phyloP scores from a whole-genome alignment of 345 rosid genomes.

The Hibiscus syriacus region DNA sequence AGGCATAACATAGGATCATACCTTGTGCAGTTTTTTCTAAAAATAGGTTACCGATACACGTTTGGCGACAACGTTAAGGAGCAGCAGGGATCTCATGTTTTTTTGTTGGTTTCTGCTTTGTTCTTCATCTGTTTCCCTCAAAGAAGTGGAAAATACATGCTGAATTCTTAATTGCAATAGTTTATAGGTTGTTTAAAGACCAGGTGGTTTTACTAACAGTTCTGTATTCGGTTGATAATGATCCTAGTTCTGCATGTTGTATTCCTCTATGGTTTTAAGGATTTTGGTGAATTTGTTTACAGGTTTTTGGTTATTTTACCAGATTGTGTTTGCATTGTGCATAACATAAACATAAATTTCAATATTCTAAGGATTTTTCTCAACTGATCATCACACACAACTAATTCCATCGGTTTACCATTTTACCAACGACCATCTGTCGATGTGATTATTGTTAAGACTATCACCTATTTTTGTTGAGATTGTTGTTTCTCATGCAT shows the following conservation, averaged over 20 bases:
- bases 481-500: too few species aligned
- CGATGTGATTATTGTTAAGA: too few species aligned
- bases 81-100: neutral
- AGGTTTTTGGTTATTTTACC: neutral
- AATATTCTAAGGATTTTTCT: too few species aligned
- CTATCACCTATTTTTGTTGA: too few species aligned
- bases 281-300: neutral
- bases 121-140: neutral
- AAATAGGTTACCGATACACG: too few species aligned
- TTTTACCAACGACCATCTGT: too few species aligned
- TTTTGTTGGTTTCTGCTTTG: constrained; percentile 6
- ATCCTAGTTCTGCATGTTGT: neutral
- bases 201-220: neutral
- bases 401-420: too few species aligned
- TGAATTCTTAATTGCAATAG: neutral
- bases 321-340: too few species aligned
- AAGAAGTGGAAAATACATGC: neutral
- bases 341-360: neutral
- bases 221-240: neutral
- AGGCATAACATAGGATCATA: constrained; percentile 2
- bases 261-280: neutral
- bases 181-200: neutral
- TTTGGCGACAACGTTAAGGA: too few species aligned
- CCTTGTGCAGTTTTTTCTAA: constrained; percentile 23
- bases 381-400: too few species aligned